phyloP scores from a whole-genome alignment of 495 filamentous ascomycete species.

The Parmelia sp. region DNA sequence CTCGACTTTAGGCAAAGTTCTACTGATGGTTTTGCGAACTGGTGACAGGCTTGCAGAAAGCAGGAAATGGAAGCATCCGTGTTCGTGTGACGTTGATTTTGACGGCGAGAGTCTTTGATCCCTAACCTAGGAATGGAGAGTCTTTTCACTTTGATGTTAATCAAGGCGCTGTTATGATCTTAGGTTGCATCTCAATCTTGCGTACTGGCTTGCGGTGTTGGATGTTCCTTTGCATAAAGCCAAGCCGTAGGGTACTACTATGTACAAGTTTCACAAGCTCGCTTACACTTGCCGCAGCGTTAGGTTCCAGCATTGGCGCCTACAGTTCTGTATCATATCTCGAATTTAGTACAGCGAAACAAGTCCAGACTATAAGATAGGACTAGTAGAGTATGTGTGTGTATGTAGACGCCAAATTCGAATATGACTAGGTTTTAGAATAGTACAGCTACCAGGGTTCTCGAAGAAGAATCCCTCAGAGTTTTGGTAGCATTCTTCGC shows the following conservation, averaged over 20 bases:
- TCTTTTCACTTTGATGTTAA: neutral
- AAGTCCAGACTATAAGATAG: neutral
- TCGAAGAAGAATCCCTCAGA: neutral
- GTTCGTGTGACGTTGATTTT: neutral
- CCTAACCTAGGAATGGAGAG: neutral
- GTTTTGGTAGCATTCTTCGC: neutral
- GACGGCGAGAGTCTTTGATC: too few relatives aligned
- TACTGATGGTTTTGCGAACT: neutral
- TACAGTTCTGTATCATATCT: neutral
- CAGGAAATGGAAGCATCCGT: constrained; percentile 13
- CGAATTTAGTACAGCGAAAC: neutral
- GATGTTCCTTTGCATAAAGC: neutral
- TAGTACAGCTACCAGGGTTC: constrained; percentile 7
- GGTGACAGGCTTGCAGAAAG: neutral
- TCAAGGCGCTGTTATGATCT: neutral
- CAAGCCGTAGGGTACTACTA: too few relatives aligned
- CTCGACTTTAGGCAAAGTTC: neutral
- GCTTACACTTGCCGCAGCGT: constrained; percentile 4
- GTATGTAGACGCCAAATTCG: constrained; percentile 4
- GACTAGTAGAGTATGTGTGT: constrained; percentile 3
- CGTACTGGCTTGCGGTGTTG: neutral
- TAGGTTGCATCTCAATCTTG: neutral
- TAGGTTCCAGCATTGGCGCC: too few relatives aligned
- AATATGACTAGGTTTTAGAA: neutral
- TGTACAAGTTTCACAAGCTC: neutral